Evolutionary conservation across 768 basidiomycete species (phyloP), one percentile per base, ranked within the genome.

Genomic region (Lentinula lateritia): DNA sequence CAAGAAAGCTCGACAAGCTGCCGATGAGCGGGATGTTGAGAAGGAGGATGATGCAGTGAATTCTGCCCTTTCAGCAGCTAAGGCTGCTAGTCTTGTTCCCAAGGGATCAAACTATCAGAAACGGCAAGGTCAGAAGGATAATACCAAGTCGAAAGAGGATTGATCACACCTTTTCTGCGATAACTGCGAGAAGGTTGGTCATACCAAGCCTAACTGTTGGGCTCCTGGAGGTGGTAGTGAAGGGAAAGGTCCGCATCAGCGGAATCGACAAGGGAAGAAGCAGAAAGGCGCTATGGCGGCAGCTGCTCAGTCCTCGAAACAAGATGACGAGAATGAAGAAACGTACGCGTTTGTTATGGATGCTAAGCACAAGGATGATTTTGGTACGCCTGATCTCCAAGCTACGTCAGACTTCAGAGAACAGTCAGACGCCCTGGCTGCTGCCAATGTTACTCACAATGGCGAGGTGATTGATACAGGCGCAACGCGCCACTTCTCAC

Each of bases 401-500:
- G 18, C 45, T 62, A 56, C 62, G 9, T 66, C 64, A n/a, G 63
- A 68, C 28, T 64, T 65, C 38, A 6, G 9, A 15, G 28, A 34
- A 5, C 6, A 5, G 2, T 36, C 53, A 0, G 34, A 35, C 2
- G 60, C 60, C 10, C 53, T 36, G 0, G 35, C 52, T 41, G 52
- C 60, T 35, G 41, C 34, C 9, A 20, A n/a, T 2, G 34, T 42
- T 8, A 50, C 20, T 15, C 61, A 41, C 9, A 59, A 56, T 28
- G 18, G 52, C n/a, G 58, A 64, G 52, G 70, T 70, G 20, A 63
- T 71, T 23, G 71, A 78, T 64, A 71, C 72, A 56, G 73, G 76
- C 36, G 70, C 74, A 7, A 72, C 63, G 9, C 64, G 63, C 18
- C 75, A 76, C 53, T 74, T 76, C 66, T 68, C 72, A 5, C 74